Evolutionary conservation across 1,284 basidiomycete genomes (phyloP).

Genomic region (Ceratobasidium sp.): DNA sequence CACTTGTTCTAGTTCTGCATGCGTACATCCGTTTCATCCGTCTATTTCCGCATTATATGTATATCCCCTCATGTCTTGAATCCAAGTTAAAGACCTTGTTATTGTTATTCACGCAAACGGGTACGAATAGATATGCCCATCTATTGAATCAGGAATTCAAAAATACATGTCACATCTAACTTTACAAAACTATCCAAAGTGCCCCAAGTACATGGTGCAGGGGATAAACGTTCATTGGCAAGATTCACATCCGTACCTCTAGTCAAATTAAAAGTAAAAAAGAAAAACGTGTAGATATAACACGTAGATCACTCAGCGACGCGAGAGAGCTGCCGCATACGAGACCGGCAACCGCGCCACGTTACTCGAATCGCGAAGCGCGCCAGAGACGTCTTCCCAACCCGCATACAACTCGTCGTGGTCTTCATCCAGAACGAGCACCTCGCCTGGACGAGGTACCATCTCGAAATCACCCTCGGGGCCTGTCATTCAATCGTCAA

Average conservation of each 20-base stretch:
- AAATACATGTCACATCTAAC: constrained; percentile 8
- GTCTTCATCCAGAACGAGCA: constrained; percentile 24
- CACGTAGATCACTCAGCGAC: constrained; percentile 19
- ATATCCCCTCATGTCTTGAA: constrained; percentile 18
- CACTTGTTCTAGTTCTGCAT: constrained; percentile 16
- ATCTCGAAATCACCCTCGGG: constrained; percentile 30
- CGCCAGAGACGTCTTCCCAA: constrained; percentile 30
- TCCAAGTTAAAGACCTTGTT: constrained; percentile 18
- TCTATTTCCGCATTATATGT: constrained; percentile 22
- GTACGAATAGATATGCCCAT: background rate
- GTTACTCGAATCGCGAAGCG: constrained; percentile 4
- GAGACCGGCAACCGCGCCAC: constrained; percentile 8
- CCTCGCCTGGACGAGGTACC: constrained; percentile 13
- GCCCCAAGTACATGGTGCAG: too few species aligned
- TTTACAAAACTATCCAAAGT: too few species aligned
- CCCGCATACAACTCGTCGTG: constrained; percentile 24
- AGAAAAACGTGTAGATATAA: constrained; percentile 7
- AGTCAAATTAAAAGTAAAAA: constrained; percentile 4
- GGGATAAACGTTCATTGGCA: background rate
- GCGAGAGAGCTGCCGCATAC: constrained; percentile 27
- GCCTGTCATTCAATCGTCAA: constrained; percentile 12
- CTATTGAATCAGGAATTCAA: background rate
- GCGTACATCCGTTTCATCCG: background rate
- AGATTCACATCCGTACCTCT: background rate
- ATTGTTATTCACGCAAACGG: background rate